Base-by-base conservation (phyloP, 139 green algal species). In the Eudorina sp. region DNA sequence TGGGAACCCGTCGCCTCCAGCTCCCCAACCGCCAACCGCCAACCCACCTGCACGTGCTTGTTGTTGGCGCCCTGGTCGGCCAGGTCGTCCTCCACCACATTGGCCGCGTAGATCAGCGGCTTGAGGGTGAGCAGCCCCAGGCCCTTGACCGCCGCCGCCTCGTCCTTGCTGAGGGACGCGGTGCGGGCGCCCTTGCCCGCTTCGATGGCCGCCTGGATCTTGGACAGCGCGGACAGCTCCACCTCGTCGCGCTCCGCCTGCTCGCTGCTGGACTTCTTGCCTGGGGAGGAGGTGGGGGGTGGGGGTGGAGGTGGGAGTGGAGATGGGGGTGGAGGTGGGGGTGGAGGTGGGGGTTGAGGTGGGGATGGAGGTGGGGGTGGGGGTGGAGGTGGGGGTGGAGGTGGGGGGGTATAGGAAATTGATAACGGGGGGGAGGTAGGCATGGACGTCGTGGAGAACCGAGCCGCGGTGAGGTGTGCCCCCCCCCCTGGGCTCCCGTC, bases 61-160 rank as follows among this genome's bases (percentile, higher is more conserved):
- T 99, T 99, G 91, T 89, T 87, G 8, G 92, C 95, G 9, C 91
- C 96, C 53, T 93, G 72, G 81, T 96, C 86, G 1, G 94, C 96
- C 0, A 99, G 94, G 76, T 99, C 97, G 13, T 94, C 93, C 92
- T 99, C 98, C 0, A 91, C 80, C 31, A 99, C 97, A 86, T 99
- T 99, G 27, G 97, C 97, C 0, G 96, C 96, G 74, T 98, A 98
- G 23, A 97, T 94, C 79, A 98, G 92, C 16, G 96, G 96, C 90
- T 98, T 98, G 64, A 95, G 89, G 0, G 96, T 99, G 27, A 98
- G 90, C 89, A 99, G 93, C n/a, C 93, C 94, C 80, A 99, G 93
- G 0, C 89, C 85, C 53, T 91, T 93, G 48, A 99, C 84, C 48
- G 90, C 81, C 55, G 90, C 55, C 34, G 64, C 64, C 89, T 99